These are phyloP conservation scores for Phaeosphaeriaceae sp. DNA, from an alignment of 2,329 filamentous ascomycete genomes.

Conservation along the genomic window DNA sequence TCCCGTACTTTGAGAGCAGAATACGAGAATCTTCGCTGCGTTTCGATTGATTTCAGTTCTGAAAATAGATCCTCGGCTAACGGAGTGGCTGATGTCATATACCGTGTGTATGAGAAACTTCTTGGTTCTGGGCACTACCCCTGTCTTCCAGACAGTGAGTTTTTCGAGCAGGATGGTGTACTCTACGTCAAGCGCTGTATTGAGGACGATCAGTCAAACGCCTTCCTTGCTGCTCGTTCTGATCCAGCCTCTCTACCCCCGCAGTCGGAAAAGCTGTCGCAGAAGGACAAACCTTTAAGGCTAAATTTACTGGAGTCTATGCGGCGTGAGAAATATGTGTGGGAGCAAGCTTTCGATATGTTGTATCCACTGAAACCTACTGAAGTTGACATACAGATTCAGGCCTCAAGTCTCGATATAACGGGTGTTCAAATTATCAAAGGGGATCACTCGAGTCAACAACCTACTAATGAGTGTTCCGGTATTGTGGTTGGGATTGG, in stretches of 20 bases:
- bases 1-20: conserved; percentile 19
- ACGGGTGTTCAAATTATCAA: conserved; percentile 16
- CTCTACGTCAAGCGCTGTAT: conserved; percentile 15
- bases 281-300: conserved; percentile 1
- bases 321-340: background rate
- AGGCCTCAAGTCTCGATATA: conserved; percentile 9
- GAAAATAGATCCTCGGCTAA: conserved; percentile 5
- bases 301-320: conserved; percentile 1
- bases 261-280: conserved; percentile 4
- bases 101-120: conserved; percentile 5
- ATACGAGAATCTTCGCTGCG: conserved; percentile 15
- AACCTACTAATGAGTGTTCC: conserved; percentile 23
- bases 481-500: conserved; percentile 17
- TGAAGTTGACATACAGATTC: conserved; percentile 41
- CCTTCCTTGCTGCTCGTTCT: conserved; percentile 13
- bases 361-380: conserved; percentile 8
- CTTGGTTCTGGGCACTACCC: background rate
- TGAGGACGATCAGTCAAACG: conserved; percentile 11
- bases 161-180: conserved; percentile 13
- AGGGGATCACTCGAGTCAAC: conserved; percentile 31
- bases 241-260: conserved; percentile 3
- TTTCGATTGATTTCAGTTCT: conserved; percentile 24
- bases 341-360: conserved; percentile 12
- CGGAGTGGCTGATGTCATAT: conserved; percentile 8
- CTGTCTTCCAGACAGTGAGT: conserved; percentile 9